Evolutionary conservation across 2,329 filamentous ascomycete genomes (phyloP).

Genomic region (Coniochaeta ligniaria): DNA sequence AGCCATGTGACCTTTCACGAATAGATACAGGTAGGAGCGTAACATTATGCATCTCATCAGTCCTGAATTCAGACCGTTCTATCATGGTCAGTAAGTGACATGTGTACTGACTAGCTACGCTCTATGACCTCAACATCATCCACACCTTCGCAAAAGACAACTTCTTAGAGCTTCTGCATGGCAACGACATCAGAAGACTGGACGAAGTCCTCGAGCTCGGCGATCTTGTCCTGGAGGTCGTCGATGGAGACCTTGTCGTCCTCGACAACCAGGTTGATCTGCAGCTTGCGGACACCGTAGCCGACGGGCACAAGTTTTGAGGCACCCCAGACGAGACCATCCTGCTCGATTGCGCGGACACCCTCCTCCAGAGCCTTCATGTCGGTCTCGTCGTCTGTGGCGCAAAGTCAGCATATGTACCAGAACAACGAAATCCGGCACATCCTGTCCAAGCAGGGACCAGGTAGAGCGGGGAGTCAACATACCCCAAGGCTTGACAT

Average conservation of each 20-base stretch:
- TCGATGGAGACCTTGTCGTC: constrained; percentile 89
- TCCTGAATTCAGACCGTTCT: not conserved
- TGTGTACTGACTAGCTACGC: constrained; percentile 1
- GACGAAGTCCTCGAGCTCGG: constrained; percentile 84
- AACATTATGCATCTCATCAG: not conserved
- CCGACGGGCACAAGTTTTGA: constrained; percentile 83
- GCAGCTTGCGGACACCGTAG: constrained; percentile 97
- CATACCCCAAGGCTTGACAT: constrained; percentile 98
- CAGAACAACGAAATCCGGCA: not conserved
- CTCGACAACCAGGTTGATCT: constrained; percentile 97
- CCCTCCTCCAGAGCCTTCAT: constrained; percentile 72
- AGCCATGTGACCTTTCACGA: not conserved
- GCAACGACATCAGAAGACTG: constrained; percentile 88
- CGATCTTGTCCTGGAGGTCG: constrained; percentile 81
- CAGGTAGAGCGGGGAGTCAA: constrained; percentile 13
- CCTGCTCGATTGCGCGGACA: constrained; percentile 77
- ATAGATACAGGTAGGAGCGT: not conserved
- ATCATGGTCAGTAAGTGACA: constrained; percentile 2
- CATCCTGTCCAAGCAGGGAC: not conserved
- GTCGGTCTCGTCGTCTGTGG: constrained; percentile 78
- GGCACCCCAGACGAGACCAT: constrained; percentile 91
- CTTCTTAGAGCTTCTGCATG: constrained; percentile 79
- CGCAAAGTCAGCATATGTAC: constrained; percentile 7
- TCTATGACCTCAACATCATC: constrained; percentile 2
- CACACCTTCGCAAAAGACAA: not conserved